These are phyloP conservation scores for Stagonosporopsis vannaccii DNA, from an alignment of 2,329 filamentous ascomycete species.

Conservation along the genomic window DNA sequence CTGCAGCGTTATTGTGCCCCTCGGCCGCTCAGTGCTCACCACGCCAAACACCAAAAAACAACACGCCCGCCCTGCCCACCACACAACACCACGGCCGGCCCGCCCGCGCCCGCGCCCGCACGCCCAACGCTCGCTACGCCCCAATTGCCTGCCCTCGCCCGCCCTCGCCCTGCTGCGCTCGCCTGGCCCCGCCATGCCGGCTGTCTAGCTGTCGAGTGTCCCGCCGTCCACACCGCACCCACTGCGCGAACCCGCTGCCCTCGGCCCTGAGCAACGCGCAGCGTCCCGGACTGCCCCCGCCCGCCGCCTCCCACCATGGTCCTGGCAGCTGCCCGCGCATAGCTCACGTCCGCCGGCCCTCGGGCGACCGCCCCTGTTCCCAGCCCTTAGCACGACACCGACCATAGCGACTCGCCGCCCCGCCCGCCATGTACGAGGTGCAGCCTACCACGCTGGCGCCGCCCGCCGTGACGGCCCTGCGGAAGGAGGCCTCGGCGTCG, in stretches of 20 bases:
- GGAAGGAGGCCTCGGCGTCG: constrained; percentile 46
- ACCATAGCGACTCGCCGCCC: constrained; percentile 1
- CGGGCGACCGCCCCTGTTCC: constrained; percentile 33
- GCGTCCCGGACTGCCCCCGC: not conserved
- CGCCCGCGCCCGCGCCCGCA: not conserved
- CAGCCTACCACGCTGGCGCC: constrained; percentile 48
- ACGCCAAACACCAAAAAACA: constrained; percentile 15
- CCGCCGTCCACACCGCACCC: constrained; percentile 8
- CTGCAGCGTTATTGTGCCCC: constrained; percentile 16
- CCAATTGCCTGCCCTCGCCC: constrained; percentile 21
- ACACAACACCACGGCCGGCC: no score
- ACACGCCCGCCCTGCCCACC: no score
- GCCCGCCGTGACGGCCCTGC: constrained; percentile 54
- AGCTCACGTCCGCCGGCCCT: constrained; percentile 40
- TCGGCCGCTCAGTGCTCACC: constrained; percentile 8
- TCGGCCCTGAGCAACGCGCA: constrained; percentile 12
- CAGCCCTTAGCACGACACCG: constrained; percentile 2
- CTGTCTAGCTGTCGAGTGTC: not conserved
- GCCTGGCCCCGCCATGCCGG: constrained; percentile 35
- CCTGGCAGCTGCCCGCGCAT: constrained; percentile 37
- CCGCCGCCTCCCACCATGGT: constrained; percentile 41
- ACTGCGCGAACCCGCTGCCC: not conserved
- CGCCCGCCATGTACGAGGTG: constrained; percentile 39
- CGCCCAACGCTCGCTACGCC: constrained; percentile 8
- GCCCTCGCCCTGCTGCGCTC: constrained; percentile 26